Evolutionary conservation across 441 rosid species (phyloP).

Genomic region (Jatropha multifida): DNA sequence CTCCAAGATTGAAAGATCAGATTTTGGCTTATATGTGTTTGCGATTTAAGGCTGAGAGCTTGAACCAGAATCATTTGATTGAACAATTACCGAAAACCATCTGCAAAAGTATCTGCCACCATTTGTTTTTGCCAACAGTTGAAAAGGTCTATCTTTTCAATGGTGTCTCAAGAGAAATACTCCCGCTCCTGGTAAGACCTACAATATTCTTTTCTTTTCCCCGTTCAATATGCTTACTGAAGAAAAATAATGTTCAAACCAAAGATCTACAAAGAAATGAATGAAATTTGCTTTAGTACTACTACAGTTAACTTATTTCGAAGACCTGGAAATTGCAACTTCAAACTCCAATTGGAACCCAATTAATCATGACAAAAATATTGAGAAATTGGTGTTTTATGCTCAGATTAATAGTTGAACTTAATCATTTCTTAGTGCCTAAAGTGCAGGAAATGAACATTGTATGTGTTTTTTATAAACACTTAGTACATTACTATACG

Average conservation of each 20-base stretch:
- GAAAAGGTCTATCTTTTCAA: constrained; percentile 71
- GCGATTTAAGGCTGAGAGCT: constrained; percentile 77
- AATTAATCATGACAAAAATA: too few relatives aligned
- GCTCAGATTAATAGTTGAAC: background rate
- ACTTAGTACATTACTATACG: too few relatives aligned
- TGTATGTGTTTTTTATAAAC: too few relatives aligned
- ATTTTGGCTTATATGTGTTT: constrained; percentile 91
- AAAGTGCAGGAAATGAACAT: too few relatives aligned
- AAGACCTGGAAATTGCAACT: too few relatives aligned
- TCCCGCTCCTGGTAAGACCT: constrained; percentile 57
- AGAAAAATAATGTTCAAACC: background rate
- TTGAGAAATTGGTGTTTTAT: background rate
- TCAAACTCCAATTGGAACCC: too few relatives aligned
- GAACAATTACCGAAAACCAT: constrained; percentile 87
- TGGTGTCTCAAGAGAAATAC: constrained; percentile 63
- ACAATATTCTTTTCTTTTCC: background rate
- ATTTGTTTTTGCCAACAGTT: constrained; percentile 57
- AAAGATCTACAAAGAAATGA: background rate
- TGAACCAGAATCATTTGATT: constrained; percentile 74
- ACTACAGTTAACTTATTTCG: too few relatives aligned
- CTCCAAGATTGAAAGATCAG: constrained; percentile 75
- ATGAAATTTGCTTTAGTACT: too few relatives aligned
- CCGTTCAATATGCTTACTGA: background rate
- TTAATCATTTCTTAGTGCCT: background rate
- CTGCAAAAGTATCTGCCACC: constrained; percentile 77